Evolutionary conservation across 371 early-diverging fungal species (phyloP).

Genomic region (Chytridium lagenaria): DNA sequence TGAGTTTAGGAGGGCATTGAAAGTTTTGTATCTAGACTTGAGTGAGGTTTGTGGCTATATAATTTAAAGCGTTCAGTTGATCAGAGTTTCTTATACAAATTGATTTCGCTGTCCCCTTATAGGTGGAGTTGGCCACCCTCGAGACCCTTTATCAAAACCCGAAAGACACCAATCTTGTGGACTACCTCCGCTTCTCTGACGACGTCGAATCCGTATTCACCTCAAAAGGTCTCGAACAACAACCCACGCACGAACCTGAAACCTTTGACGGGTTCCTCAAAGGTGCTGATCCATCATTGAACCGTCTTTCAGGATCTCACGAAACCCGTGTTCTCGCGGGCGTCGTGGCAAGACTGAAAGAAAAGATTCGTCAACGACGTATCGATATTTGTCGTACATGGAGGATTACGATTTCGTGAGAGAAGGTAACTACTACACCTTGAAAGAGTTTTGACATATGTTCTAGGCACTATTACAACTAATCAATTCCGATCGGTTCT

Average conservation of each 20-base stretch:
- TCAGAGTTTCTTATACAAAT: slow-evolving; percentile 2
- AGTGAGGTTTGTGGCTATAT: slow-evolving; percentile 31
- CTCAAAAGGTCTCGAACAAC: slow-evolving; percentile 44
- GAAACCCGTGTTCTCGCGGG: slow-evolving; percentile 30
- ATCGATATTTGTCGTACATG: slow-evolving; percentile 48
- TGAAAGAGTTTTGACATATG: neutral
- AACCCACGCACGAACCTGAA: slow-evolving; percentile 46
- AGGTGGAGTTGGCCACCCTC: slow-evolving; percentile 44
- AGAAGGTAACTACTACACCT: slow-evolving; percentile 46
- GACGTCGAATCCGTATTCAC: slow-evolving; percentile 59
- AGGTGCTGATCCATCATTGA: slow-evolving; percentile 38
- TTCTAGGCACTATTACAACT: slow-evolving; percentile 52
- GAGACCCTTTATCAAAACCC: slow-evolving; percentile 34
- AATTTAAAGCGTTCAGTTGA: neutral
- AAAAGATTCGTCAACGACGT: slow-evolving; percentile 34
- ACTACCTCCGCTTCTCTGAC: slow-evolving; percentile 52
- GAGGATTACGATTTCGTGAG: slow-evolving; percentile 57
- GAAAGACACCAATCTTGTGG: slow-evolving; percentile 38
- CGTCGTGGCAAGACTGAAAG: slow-evolving; percentile 38
- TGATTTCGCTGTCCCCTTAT: no score
- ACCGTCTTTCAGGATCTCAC: slow-evolving; percentile 32
- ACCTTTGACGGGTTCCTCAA: slow-evolving; percentile 42
- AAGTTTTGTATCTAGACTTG: slow-evolving; percentile 45
- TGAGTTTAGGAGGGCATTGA: slow-evolving; percentile 53
- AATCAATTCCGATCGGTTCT: slow-evolving; percentile 53